Evolutionary conservation across 805 yeast species (phyloP).

Genomic region (Zygosaccharomyces bailii): DNA sequence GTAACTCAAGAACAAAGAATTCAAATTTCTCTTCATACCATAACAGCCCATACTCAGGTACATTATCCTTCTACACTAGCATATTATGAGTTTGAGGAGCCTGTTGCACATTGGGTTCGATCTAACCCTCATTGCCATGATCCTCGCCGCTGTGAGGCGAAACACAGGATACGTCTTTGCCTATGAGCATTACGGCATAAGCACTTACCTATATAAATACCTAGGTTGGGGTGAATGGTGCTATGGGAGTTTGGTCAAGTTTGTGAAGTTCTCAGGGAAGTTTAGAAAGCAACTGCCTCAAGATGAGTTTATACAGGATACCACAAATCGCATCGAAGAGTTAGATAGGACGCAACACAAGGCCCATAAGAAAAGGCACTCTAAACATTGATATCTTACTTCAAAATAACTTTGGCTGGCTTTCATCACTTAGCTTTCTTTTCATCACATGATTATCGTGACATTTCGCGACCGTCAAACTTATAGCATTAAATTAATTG

Average conservation of each 20-base stretch:
- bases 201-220: conserved; percentile 50
- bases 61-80: no score
- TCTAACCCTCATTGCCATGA: conserved; percentile 70
- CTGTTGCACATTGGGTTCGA: conserved; percentile 69
- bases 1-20: no score
- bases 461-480: background rate
- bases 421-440: background rate
- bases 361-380: background rate
- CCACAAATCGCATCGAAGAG: conserved; percentile 26
- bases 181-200: conserved; percentile 37
- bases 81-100: conserved; percentile 21
- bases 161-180: conserved; percentile 66
- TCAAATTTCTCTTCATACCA: no score
- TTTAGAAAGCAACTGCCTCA: conserved; percentile 38
- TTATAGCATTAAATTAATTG: background rate
- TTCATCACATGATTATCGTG: background rate
- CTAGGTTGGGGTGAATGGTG: conserved; percentile 59
- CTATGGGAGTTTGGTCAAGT: conserved; percentile 47
- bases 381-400: background rate
- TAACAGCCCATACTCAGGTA: no score
- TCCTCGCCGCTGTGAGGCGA: conserved; percentile 81
- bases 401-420: background rate
- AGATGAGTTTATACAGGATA: conserved; percentile 23
- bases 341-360: conserved; percentile 20
- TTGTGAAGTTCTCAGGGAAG: conserved; percentile 47